A percentile compares a stretch with the other conserved stretches of the same genome.
phyloP scores from a whole-genome alignment of 257 asterid genomes.

The Solanum rostratum region DNA sequence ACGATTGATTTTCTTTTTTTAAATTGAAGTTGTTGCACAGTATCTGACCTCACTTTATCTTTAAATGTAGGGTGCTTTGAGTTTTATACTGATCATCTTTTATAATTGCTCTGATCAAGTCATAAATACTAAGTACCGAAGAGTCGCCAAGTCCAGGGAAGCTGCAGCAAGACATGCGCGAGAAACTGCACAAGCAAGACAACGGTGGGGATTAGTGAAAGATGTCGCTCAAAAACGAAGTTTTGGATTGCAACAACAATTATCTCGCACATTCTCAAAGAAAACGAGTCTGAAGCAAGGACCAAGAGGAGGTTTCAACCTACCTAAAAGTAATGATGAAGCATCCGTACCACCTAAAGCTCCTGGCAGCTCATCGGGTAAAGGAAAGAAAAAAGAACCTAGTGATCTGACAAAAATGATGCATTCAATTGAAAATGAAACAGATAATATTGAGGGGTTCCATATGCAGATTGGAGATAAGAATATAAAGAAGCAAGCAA shows the following conservation, averaged over 20 bases:
- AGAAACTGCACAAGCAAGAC: constrained; percentile 84
- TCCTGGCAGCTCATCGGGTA: constrained; percentile 14
- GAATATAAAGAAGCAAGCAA: constrained; percentile 57
- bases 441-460: constrained; percentile 48
- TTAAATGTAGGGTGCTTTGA: constrained; percentile 52
- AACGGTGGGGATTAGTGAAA: constrained; percentile 79
- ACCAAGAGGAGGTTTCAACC: constrained; percentile 1
- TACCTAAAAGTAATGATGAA: constrained; percentile 1
- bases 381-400: constrained; percentile 30
- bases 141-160: constrained; percentile 89
- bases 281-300: constrained; percentile 25
- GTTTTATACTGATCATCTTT: constrained; percentile 59
- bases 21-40: neutral
- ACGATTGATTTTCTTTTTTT: neutral
- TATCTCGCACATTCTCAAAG: constrained; percentile 67
- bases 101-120: constrained; percentile 92
- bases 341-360: constrained; percentile 27
- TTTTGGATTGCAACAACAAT: constrained; percentile 48
- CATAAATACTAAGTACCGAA: constrained; percentile 60
- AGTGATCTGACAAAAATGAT: constrained; percentile 59
- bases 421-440: constrained; percentile 47
- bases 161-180: constrained; percentile 82
- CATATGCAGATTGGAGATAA: constrained; percentile 59
- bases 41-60: constrained; percentile 6
- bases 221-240: constrained; percentile 52